Conservation (phyloP, 352 stramenopile genomes). For the Globisporangium splendens region DNA sequence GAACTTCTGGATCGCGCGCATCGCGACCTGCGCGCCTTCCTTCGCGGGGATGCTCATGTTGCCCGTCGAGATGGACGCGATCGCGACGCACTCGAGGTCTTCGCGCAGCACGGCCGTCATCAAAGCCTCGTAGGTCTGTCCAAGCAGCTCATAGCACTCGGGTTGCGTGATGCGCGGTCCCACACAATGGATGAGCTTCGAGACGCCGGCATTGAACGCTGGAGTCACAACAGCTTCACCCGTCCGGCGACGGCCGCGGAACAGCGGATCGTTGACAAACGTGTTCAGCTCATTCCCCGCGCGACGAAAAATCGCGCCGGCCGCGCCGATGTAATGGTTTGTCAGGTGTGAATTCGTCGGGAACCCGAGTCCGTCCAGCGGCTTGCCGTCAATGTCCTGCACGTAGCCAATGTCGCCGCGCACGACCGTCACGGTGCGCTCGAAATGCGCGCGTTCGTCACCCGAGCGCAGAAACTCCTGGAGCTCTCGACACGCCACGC, state of each 20-base stretch:
- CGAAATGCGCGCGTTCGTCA: conserved; percentile 28
- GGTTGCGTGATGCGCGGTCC: conserved; percentile 33
- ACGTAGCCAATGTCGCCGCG: conserved; percentile 34
- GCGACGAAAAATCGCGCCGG: conserved; percentile 38
- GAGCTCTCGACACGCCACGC: conserved; percentile 26
- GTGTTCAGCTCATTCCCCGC: conserved; percentile 28
- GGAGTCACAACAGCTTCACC: conserved; percentile 42
- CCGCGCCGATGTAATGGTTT: conserved; percentile 40
- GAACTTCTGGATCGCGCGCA: conserved; percentile 30
- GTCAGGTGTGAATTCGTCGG: conserved; percentile 35
- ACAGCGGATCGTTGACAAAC: conserved; percentile 32
- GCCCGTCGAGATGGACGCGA: conserved; percentile 67
- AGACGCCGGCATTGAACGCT: conserved; percentile 41
- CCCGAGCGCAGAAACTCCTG: conserved; percentile 31
- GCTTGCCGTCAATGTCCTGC: conserved; percentile 22
- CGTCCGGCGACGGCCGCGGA: conserved; percentile 21
- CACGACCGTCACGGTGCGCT: conserved; percentile 22
- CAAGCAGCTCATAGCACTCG: conserved; percentile 33
- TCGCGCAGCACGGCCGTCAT: conserved; percentile 33
- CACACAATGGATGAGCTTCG: conserved; percentile 54
- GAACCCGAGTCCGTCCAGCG: conserved; percentile 45
- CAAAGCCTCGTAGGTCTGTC: conserved; percentile 38
- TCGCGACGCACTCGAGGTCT: conserved; percentile 43
- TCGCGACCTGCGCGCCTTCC: conserved; percentile 15
- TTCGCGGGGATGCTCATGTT: conserved; percentile 37